Evolutionary conservation across 176 grass and related monocot species (phyloP), one percentile per base, ranked within the genome.

Genomic region (Otatea glauca): DNA sequence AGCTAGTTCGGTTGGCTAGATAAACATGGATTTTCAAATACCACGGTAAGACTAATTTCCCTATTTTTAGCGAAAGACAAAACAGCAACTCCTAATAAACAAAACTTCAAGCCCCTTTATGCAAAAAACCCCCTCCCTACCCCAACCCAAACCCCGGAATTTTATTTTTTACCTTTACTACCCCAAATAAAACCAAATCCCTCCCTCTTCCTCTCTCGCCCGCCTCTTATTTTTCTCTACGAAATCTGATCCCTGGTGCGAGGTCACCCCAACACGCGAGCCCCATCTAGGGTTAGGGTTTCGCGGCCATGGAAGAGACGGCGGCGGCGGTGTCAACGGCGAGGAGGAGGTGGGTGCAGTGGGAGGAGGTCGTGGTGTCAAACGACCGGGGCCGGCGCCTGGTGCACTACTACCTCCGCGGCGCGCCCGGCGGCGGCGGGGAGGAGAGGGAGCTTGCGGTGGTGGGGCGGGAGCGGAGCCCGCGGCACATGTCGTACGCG

Each of bases 331-430:
- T 69, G 27, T 51, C 50, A 60, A 76, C 75, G 68, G 64, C 83
- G 54, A 37, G 44, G 71, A 92, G 70, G 5, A 75, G 73, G 76
- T 98, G 92, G 91, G 88, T 85, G 50, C 83, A 83, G 81, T 98
- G 95, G 95, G 92, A 98, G 85, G 95, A 98, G 89, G 95, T 88
- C 20, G 91, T 93, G 48, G 95, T 98, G 48, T 98, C 91, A 17
- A 98, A 87, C 85, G 95, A 98, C 92, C 90, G 76, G 16, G 92
- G 95, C 5, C 86, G 91, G 73, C 85, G 95, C 65, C 89, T 93
- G 44, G 95, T 98, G 86, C 95, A 95, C 95, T 98, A 98, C 84
- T 98, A 88, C 87, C 83, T 98, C 71, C 88, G 85, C 60, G 87
- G 81, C 41, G 71, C 51, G 49, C 29, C 71, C 38, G 47, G 32